Evolutionary conservation across 2,329 filamentous ascomycete species (phyloP).

Genomic region (Pseudogymnoascus verrucosus): DNA sequence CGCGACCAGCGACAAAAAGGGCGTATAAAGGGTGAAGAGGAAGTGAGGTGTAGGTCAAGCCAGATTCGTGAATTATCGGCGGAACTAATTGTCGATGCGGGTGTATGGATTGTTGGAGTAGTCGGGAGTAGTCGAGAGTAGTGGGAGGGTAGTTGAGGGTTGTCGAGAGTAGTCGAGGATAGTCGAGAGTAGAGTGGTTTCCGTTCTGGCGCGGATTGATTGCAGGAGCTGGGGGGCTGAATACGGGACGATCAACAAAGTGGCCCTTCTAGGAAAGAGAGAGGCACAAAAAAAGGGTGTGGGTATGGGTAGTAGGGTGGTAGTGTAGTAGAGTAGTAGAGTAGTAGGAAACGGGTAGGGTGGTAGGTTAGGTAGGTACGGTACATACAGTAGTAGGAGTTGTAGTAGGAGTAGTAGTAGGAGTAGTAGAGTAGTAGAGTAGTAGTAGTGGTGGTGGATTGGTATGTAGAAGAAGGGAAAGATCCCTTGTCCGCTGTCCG

Average conservation of each 20-base stretch:
- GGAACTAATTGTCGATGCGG: background rate
- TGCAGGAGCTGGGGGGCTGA: background rate
- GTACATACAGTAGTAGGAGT: background rate
- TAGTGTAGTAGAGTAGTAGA: background rate
- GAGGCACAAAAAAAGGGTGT: background rate
- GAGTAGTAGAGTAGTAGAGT: too few species aligned
- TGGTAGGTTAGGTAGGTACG: background rate
- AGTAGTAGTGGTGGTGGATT: background rate
- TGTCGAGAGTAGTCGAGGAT: background rate
- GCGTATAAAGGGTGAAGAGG: background rate
- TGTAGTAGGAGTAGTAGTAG: background rate
- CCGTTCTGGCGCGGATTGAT: background rate
- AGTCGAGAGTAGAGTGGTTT: background rate
- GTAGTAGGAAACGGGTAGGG: background rate
- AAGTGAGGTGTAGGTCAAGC: background rate
- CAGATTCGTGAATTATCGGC: background rate
- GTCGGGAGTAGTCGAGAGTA: background rate
- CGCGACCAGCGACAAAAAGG: background rate
- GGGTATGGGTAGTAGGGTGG: background rate
- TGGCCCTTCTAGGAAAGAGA: background rate
- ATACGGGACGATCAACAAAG: slow-evolving; percentile 2
- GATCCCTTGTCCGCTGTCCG: background rate
- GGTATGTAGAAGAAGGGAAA: background rate
- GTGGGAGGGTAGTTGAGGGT: background rate
- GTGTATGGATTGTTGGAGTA: background rate